phyloP scores from a whole-genome alignment of 1,284 basidiomycete genomes.

The Heterobasidion annosum region DNA sequence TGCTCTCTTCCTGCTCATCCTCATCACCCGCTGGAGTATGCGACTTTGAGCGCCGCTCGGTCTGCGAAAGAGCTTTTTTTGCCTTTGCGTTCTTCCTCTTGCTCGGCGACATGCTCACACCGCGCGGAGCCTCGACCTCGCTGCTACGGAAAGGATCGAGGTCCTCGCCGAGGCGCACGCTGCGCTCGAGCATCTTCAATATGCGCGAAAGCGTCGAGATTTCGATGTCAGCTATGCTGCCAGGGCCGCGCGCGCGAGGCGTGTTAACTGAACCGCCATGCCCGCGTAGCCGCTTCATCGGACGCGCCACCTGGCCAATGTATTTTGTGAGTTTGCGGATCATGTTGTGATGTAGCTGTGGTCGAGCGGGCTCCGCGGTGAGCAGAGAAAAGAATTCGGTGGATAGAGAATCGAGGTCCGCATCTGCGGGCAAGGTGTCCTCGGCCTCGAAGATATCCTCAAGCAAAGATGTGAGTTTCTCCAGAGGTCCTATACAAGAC shows the following conservation, averaged over 20 bases:
- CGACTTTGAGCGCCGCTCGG: conserved; percentile 17
- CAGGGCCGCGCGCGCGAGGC: conserved; percentile 22
- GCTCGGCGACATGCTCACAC: conserved; percentile 6
- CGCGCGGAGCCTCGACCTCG: not conserved
- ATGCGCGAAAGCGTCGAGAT: conserved; percentile 50
- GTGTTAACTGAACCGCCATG: conserved; percentile 27
- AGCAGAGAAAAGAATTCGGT: conserved; percentile 59
- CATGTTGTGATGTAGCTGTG: conserved; percentile 49
- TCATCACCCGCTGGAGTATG: conserved; percentile 15
- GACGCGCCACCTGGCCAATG: conserved; percentile 54
- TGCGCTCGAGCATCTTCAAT: conserved; percentile 70
- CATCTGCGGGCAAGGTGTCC: conserved; percentile 65
- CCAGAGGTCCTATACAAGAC: conserved; percentile 45
- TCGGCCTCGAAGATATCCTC: conserved; percentile 90
- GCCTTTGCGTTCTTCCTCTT: conserved; percentile 27
- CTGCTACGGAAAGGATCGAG: conserved; percentile 53
- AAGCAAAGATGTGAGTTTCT: conserved; percentile 63
- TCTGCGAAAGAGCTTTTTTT: conserved; percentile 25
- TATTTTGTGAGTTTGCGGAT: conserved; percentile 64
- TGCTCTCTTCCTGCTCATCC: conserved; percentile 22
- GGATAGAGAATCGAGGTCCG: conserved; percentile 45
- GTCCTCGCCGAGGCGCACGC: conserved; percentile 64
- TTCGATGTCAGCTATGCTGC: conserved; percentile 57
- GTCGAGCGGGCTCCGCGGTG: conserved; percentile 46
- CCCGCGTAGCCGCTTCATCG: conserved; percentile 48